These are phyloP conservation scores for Aspergillus sp. DNA, from an alignment of 2,329 filamentous ascomycete genomes.

Conservation along the genomic window DNA sequence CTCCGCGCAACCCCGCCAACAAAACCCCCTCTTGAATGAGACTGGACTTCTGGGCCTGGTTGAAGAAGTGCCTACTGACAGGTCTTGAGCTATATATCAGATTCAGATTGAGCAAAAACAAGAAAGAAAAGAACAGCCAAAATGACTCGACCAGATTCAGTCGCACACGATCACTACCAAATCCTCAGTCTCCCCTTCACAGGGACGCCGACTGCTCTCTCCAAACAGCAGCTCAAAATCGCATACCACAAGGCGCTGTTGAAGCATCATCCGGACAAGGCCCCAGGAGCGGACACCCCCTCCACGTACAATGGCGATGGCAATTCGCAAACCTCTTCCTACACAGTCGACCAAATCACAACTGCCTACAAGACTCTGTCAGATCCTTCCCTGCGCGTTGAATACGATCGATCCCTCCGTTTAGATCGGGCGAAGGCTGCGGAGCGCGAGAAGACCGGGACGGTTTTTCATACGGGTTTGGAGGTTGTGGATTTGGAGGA, in stretches of 20 bases:
- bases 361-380: slow-evolving; percentile 54
- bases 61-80: no score
- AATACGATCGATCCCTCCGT: slow-evolving; percentile 46
- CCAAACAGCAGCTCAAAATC: slow-evolving; percentile 43
- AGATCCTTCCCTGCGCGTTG: slow-evolving; percentile 36
- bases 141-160: slow-evolving; percentile 12
- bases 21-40: not conserved
- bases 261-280: slow-evolving; percentile 56
- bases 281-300: slow-evolving; percentile 10
- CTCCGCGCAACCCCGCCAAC: not conserved
- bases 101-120: not conserved
- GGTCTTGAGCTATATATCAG: no score
- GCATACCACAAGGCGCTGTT: slow-evolving; percentile 57
- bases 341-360: slow-evolving; percentile 55
- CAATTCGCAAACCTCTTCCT: slow-evolving; percentile 6
- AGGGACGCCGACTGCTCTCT: slow-evolving; percentile 14
- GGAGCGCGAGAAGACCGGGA: slow-evolving; percentile 23
- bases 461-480: slow-evolving; percentile 46
- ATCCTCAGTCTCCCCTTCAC: slow-evolving; percentile 35
- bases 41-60: no score
- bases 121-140: slow-evolving; percentile 1
- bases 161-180: slow-evolving; percentile 29
- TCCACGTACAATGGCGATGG: not conserved
- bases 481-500: slow-evolving; percentile 58
- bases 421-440: slow-evolving; percentile 25